Evolutionary conservation across 257 asterid species (phyloP), one percentile per base, ranked within the genome.

Genomic region (Przewalskia tangutica): DNA sequence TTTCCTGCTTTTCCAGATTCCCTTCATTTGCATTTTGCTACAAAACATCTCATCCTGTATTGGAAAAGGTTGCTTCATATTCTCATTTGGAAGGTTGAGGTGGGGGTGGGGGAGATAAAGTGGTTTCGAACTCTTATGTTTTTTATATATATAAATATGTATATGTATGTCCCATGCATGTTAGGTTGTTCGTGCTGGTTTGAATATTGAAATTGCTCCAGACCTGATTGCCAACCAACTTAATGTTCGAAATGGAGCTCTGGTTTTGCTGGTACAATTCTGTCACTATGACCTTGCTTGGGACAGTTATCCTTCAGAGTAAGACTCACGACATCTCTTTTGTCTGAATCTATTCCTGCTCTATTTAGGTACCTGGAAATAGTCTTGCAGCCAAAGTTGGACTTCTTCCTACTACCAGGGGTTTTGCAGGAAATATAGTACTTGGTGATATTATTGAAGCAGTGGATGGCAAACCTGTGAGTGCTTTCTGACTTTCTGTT

Each of bases 191-290:
- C 91, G 97, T 85, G 97, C 97, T 84, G 97, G 97, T 82, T 82
- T 94, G 73, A 91, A 91, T 42, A 77, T 91, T 73, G 97, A 93
- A 20, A 84, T 95, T 62, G 99, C 99, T 20, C 90, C 97, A 3
- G 99, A 94, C 77, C 84, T 87, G 58, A 78, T 91, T 79, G 98
- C 97, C 75, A 95, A 85, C 88, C 99, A 95, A 86, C 98, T 95
- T 81, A 94, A 94, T 83, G 97, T 95, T 83, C 92, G 93, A 82
- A 94, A 90, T 75, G 98, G 99, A 84, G 99, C 99, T 82, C 88
- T 94, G 77, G 81, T 95, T 77, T 85, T 95, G 85, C 92, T 54
- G 97, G 99, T 94, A 77, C 9, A 36, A 18, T 76, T 78, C 85
- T 75, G 56, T 71, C 8, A 17, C 70, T 17, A 60, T 70, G 64